Percentiles rank a stretch among this genome's conserved stretches.
phyloP scores from a whole-genome alignment of 1,284 basidiomycete species.

The Moniliophthora roreri region DNA sequence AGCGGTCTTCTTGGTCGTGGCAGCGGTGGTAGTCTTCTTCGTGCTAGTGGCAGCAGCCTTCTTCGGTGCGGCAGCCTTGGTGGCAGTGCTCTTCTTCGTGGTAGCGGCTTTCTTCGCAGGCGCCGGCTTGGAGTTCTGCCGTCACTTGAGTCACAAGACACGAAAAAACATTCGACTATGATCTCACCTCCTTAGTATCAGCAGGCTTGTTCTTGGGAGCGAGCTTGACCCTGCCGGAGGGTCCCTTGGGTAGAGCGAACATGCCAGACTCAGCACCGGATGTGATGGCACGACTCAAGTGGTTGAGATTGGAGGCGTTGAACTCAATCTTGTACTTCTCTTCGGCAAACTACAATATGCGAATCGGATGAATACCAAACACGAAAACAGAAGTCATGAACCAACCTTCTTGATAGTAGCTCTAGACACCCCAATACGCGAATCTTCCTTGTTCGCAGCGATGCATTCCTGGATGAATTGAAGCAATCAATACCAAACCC shows the following conservation, averaged over 20 bases:
- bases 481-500: constrained; percentile 12
- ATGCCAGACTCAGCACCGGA: constrained; percentile 61
- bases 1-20: constrained; percentile 23
- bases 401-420: constrained; percentile 76
- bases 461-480: constrained; percentile 66
- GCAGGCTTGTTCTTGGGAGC: constrained; percentile 41
- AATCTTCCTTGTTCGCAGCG: constrained; percentile 60
- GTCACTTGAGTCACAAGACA: background rate
- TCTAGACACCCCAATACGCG: constrained; percentile 73
- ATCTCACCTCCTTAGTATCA: constrained; percentile 57
- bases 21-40: constrained; percentile 34
- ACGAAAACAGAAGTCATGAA: constrained; percentile 4
- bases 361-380: constrained; percentile 2
- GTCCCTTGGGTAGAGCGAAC: constrained; percentile 73
- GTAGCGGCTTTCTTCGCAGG: constrained; percentile 34
- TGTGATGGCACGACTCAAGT: constrained; percentile 73
- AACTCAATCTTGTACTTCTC: constrained; percentile 70
- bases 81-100: constrained; percentile 24
- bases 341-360: constrained; percentile 59
- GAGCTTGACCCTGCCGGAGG: constrained; percentile 36
- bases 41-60: constrained; percentile 23
- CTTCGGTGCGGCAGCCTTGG: constrained; percentile 32
- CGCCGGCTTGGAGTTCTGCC: constrained; percentile 38
- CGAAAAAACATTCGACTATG: background rate
- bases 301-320: constrained; percentile 54